Percentiles rank a stretch among this genome's conserved stretches.
phyloP scores from a whole-genome alignment of 768 basidiomycete genomes.

The Xerocomus brunneocitrinus region DNA sequence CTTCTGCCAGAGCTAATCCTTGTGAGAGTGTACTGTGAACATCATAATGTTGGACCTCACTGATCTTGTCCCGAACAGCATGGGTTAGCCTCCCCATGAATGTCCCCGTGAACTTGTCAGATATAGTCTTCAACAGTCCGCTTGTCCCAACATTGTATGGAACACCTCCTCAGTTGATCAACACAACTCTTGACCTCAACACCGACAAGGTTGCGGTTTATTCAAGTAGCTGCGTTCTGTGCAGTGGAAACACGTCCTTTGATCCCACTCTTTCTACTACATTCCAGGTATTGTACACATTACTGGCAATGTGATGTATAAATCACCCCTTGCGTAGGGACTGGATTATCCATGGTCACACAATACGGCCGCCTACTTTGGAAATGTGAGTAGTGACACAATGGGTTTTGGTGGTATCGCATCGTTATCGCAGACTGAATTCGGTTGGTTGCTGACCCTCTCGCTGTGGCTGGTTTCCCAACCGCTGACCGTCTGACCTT shows the following conservation, averaged over 20 bases:
- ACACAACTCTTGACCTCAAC: slow-evolving; percentile 16
- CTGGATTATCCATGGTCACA: slow-evolving; percentile 14
- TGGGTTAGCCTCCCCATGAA: slow-evolving; percentile 17
- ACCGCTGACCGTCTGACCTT: not conserved
- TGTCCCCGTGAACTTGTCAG: slow-evolving; percentile 10
- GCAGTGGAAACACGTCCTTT: slow-evolving; percentile 16
- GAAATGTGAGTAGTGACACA: slow-evolving; percentile 11
- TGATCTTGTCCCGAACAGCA: slow-evolving; percentile 4
- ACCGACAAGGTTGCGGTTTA: slow-evolving; percentile 18
- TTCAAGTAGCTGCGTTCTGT: slow-evolving; percentile 19
- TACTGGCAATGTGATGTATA: not conserved
- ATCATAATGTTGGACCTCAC: not conserved
- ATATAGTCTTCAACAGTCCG: slow-evolving; percentile 11
- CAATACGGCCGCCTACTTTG: slow-evolving; percentile 4
- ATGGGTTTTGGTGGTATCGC: slow-evolving; percentile 16
- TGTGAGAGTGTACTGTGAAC: not conserved
- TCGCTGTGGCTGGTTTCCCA: not conserved
- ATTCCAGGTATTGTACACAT: slow-evolving; percentile 9
- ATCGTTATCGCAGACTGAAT: slow-evolving; percentile 11
- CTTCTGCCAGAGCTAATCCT: not conserved
- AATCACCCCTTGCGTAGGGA: not conserved
- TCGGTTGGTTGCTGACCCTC: slow-evolving; percentile 6
- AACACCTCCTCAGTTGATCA: slow-evolving; percentile 15
- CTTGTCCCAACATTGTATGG: slow-evolving; percentile 16
- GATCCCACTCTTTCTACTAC: slow-evolving; percentile 12